Evolutionary conservation across 495 filamentous ascomycete genomes (phyloP).

Genomic region (Gamarada debralockiae): DNA sequence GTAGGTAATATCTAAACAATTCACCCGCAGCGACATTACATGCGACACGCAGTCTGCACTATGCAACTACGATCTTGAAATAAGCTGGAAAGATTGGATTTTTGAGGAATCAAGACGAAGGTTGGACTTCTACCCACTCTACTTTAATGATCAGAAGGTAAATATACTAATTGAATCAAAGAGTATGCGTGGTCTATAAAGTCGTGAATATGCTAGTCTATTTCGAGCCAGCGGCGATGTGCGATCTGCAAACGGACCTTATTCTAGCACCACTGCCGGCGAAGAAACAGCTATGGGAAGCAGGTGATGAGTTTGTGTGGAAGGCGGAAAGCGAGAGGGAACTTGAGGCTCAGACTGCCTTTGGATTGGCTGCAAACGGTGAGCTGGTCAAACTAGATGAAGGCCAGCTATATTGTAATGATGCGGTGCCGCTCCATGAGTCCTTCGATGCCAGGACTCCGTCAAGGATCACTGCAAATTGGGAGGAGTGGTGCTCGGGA

Average conservation of each 20-base stretch:
- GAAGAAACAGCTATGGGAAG: slow-evolving; percentile 46
- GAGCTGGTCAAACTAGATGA: slow-evolving; percentile 31
- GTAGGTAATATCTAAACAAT: too few relatives aligned
- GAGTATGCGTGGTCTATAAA: slow-evolving; percentile 37
- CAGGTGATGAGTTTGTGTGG: slow-evolving; percentile 34
- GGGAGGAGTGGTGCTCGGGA: too few relatives aligned
- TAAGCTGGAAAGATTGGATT: too few relatives aligned
- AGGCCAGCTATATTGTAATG: slow-evolving; percentile 18
- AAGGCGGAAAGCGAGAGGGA: slow-evolving; percentile 28
- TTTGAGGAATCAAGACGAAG: too few relatives aligned
- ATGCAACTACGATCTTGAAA: too few relatives aligned
- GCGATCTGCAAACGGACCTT: slow-evolving; percentile 32
- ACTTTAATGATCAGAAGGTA: slow-evolving; percentile 28
- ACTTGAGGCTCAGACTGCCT: slow-evolving; percentile 21
- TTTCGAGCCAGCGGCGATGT: slow-evolving; percentile 41
- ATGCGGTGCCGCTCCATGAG: slow-evolving; percentile 19
- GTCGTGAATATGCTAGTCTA: slow-evolving; percentile 41
- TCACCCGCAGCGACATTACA: too few relatives aligned
- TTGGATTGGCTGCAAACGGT: slow-evolving; percentile 35
- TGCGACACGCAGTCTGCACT: too few relatives aligned
- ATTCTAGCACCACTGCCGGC: slow-evolving; percentile 42
- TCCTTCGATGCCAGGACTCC: slow-evolving; percentile 14
- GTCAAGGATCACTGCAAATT: too few relatives aligned
- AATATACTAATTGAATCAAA: slow-evolving; percentile 24
- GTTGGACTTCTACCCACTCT: too few relatives aligned